Base-by-base conservation (phyloP, 179 eudicot genomes). In the Drosera spatulata region DNA sequence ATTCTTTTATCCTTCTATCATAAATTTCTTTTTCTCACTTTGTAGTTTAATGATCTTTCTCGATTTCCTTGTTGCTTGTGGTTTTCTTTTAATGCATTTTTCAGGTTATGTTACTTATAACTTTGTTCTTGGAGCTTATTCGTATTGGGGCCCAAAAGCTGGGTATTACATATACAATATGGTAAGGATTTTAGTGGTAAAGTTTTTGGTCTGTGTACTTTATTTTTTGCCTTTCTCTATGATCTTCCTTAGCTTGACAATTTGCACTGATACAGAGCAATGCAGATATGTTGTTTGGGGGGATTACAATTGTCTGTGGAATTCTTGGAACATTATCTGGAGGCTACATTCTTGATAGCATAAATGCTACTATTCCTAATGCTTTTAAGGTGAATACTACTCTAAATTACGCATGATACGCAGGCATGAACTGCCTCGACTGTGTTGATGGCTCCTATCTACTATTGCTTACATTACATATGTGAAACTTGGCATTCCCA, bases 121-220 rank as follows among this genome's bases (percentile, higher is more conserved):
- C 71, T 90, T 87, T 62, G 97, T 90, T 50, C 60, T 87, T 52
- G 97, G 97, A 67, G 95, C 97, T 61, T 90, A 90, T 76, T 87
- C 97, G 39, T 90, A 90, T 64, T 90, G 95, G 95, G 97, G 97
- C 15, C 97, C 97, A 56, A 90, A 87, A 80, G 95, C 95, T 64
- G 96, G 96, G 63, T 79, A 83, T 69, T 74, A 63, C 62, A 88
- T 88, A 65, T 88, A 88, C 58, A 75, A 81, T 63, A 85, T 88
- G 96, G 96, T 88, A 78, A 77, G 73, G 48, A 51, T 14, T 60
- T 40, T 53, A 40, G 3, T 49, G 8, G 52, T 10, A 51, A 2
- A 2, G 0, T 10, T 12, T 51, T 51, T 5, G 22, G 4, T 51
- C 3, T n/a, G 22, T 51, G 15, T 14, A 51, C n/a, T n/a, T 11